phyloP scores from a whole-genome alignment of 306 rosid genomes.

The Prunus mongolica region DNA sequence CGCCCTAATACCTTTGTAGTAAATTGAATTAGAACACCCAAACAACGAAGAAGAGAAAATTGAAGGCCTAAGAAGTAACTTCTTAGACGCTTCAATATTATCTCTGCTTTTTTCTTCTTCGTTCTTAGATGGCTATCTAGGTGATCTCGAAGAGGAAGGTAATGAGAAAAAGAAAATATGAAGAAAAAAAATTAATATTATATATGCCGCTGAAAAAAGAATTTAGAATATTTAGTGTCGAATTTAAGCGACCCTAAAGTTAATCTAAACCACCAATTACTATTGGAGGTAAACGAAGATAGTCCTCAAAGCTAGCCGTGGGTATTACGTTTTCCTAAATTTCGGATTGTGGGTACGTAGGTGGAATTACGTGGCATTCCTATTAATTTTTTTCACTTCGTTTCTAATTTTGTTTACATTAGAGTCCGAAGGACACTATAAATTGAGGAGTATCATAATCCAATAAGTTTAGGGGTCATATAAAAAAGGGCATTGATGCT shows the following conservation, averaged over 20 bases:
- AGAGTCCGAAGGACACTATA: neutral
- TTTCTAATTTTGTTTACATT: neutral
- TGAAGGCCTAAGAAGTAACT: neutral
- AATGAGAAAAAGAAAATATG: neutral
- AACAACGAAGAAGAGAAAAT: neutral
- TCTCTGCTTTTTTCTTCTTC: neutral
- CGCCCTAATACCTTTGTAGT: neutral
- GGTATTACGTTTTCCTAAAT: neutral
- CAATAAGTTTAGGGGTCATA: neutral
- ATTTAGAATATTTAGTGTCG: neutral
- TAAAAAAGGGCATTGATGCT: too few species aligned
- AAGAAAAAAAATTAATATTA: too few species aligned
- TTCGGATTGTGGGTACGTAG: neutral
- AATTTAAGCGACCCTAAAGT: neutral
- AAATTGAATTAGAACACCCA: neutral
- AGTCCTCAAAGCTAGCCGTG: neutral
- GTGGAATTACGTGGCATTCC: neutral
- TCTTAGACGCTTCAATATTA: neutral
- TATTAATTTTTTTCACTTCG: neutral
- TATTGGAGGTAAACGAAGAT: neutral
- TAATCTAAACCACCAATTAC: conserved; percentile 3
- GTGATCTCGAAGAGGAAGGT: neutral
- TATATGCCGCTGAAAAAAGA: neutral
- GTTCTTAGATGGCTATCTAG: neutral
- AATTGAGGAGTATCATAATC: neutral